A percentile compares a stretch with the other conserved stretches of the same genome.
phyloP scores from a whole-genome alignment of 2,329 filamentous ascomycete genomes.

The Trichophyton simii region DNA sequence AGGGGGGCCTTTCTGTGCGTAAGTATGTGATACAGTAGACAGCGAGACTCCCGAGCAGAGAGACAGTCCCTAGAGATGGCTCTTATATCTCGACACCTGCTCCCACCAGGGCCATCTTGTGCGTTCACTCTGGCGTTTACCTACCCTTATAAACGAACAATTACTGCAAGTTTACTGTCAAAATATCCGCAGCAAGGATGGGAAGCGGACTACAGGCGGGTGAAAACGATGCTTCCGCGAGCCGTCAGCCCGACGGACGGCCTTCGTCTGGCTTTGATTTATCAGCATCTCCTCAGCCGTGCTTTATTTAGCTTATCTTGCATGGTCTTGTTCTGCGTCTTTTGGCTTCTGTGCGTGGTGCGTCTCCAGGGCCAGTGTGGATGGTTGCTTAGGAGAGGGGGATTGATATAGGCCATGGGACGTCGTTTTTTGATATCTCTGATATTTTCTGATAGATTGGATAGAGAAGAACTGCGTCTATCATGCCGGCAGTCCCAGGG shows the following conservation, averaged over 20 bases:
- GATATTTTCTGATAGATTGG: too few relatives aligned
- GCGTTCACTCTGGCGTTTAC: not conserved
- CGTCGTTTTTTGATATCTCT: too few relatives aligned
- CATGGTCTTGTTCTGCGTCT: not conserved
- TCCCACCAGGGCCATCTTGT: not conserved
- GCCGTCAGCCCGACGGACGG: not conserved
- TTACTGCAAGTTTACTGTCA: not conserved
- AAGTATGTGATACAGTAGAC: too few relatives aligned
- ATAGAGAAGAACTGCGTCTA: too few relatives aligned
- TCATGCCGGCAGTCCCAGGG: too few relatives aligned
- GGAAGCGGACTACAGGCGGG: not conserved
- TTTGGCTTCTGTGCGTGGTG: not conserved
- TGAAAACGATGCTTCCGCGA: not conserved
- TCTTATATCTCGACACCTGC: not conserved
- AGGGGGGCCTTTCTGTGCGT: too few relatives aligned
- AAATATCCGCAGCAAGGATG: not conserved
- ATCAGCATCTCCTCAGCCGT: not conserved
- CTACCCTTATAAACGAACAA: too few relatives aligned
- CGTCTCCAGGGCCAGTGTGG: not conserved
- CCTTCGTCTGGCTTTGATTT: not conserved
- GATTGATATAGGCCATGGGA: too few relatives aligned
- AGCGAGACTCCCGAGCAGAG: too few relatives aligned
- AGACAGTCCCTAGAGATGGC: too few relatives aligned
- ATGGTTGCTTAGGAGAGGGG: not conserved
- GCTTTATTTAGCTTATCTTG: not conserved